Conservation (phyloP, 148 eudicot genomes). For the Nepenthes mirabilis region DNA sequence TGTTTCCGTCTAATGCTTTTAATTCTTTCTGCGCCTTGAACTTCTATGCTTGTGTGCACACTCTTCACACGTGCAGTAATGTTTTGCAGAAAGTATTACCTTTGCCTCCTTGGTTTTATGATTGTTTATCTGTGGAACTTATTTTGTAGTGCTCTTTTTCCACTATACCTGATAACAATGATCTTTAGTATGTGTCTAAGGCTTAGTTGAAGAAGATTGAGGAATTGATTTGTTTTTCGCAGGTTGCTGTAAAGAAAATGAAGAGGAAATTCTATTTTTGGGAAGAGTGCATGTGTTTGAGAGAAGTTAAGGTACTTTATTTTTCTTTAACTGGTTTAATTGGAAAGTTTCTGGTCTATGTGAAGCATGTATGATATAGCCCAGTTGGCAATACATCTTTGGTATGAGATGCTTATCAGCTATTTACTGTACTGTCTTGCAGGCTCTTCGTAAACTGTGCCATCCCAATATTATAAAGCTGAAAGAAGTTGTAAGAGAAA, state of each 20-base stretch:
- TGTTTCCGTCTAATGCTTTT: too few relatives aligned
- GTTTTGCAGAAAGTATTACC: too few relatives aligned
- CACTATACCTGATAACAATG: background rate
- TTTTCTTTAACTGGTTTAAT: background rate
- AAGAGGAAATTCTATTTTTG: conserved; percentile 87
- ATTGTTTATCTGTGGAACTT: too few relatives aligned
- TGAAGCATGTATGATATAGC: too few relatives aligned
- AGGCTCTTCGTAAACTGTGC: conserved; percentile 85
- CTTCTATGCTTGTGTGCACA: too few relatives aligned
- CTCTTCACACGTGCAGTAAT: too few relatives aligned
- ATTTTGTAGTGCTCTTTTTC: background rate
- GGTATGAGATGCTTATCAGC: background rate
- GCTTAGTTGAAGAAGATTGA: background rate
- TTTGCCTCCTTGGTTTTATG: too few relatives aligned
- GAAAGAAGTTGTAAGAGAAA: conserved; percentile 88
- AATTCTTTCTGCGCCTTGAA: too few relatives aligned
- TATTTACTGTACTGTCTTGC: conserved; percentile 9
- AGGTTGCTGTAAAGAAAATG: conserved; percentile 95
- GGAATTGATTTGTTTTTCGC: conserved; percentile 3
- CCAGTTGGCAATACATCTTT: background rate
- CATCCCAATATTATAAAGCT: conserved; percentile 91
- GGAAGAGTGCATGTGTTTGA: conserved; percentile 68
- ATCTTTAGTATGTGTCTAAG: background rate
- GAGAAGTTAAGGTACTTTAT: conserved; percentile 50
- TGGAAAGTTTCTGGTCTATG: background rate